These are phyloP conservation scores for Hypoxylon sp. DNA, from an alignment of 2,329 filamentous ascomycete genomes.

Conservation along the genomic window DNA sequence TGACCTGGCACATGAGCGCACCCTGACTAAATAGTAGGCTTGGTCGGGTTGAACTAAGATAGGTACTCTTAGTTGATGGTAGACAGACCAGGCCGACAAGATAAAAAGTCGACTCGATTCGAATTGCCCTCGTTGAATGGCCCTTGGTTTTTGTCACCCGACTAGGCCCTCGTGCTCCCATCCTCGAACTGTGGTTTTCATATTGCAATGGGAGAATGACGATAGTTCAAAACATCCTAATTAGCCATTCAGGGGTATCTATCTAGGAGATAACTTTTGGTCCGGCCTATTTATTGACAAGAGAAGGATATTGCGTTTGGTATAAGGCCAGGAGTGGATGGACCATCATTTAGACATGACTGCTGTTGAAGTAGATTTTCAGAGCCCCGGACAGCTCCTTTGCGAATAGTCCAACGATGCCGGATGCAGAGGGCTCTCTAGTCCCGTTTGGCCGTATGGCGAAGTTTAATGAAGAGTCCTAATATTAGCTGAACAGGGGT, in stretches of 20 bases:
- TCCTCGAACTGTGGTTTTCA: conserved; percentile 6
- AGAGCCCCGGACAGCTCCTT: neutral
- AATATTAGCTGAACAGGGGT: conserved; percentile 32
- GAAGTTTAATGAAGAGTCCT: conserved; percentile 13
- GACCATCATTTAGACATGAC: neutral
- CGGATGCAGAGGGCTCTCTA: conserved; percentile 6
- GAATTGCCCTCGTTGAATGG: conserved; percentile 34
- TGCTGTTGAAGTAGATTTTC: neutral
- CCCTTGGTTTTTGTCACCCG: neutral
- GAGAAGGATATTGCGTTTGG: conserved; percentile 4
- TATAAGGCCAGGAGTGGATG: neutral
- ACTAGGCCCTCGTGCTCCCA: neutral
- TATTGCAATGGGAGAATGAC: conserved; percentile 7
- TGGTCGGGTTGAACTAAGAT: conserved; percentile 4
- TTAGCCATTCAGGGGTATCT: conserved; percentile 6
- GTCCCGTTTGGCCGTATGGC: conserved; percentile 20
- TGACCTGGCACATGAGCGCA: conserved; percentile 1
- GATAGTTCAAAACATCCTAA: conserved; percentile 9
- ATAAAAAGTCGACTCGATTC: conserved; percentile 38
- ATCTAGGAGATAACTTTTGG: conserved; percentile 5
- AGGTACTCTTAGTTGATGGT: conserved; percentile 3
- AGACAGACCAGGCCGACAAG: conserved; percentile 13
- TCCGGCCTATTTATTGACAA: conserved; percentile 25
- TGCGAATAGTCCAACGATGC: neutral
- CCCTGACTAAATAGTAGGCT: neutral